Percentiles rank a stretch among this genome's conserved stretches.
phyloP scores from a whole-genome alignment of 148 eudicot species.

The Fagopyrum tataricum region DNA sequence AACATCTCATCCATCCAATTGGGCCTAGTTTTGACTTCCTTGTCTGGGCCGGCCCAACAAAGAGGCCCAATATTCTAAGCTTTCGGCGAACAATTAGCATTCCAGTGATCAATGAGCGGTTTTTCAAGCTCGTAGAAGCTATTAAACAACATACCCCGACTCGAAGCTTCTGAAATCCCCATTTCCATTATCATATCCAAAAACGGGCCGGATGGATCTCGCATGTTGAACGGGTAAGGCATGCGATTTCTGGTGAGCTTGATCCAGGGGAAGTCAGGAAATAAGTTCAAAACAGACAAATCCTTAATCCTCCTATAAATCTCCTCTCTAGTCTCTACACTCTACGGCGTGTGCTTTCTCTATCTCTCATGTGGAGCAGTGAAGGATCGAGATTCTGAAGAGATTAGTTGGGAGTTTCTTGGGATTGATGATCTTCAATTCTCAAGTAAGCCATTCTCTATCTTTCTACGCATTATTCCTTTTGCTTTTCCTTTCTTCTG shows the following conservation, averaged over 20 bases:
- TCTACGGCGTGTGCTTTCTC: no score
- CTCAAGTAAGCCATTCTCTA: no score
- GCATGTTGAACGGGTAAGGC: conserved; percentile 16
- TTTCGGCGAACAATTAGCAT: conserved; percentile 19
- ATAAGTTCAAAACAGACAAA: no score
- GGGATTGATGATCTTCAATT: no score
- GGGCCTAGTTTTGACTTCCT: not conserved
- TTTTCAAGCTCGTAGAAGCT: conserved; percentile 56
- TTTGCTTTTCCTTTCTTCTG: no score
- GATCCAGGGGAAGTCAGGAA: conserved; percentile 45
- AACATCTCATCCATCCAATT: conserved; percentile 26
- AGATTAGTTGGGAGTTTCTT: no score
- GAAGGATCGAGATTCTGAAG: no score
- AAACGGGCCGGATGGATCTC: no score
- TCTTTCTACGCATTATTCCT: no score
- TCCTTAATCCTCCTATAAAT: no score
- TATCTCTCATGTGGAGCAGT: no score
- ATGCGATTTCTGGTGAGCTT: conserved; percentile 43
- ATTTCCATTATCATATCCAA: not conserved
- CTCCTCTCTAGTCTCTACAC: no score
- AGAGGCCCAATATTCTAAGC: conserved; percentile 57
- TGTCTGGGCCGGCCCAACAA: conserved; percentile 29
- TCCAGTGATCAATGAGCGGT: conserved; percentile 27
- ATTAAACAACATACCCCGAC: conserved; percentile 43
- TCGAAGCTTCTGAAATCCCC: not conserved